Evolutionary conservation across 1,139 yeast species (phyloP), one percentile per base, ranked within the genome.

Genomic region (Scheffersomyces parashehatae): DNA sequence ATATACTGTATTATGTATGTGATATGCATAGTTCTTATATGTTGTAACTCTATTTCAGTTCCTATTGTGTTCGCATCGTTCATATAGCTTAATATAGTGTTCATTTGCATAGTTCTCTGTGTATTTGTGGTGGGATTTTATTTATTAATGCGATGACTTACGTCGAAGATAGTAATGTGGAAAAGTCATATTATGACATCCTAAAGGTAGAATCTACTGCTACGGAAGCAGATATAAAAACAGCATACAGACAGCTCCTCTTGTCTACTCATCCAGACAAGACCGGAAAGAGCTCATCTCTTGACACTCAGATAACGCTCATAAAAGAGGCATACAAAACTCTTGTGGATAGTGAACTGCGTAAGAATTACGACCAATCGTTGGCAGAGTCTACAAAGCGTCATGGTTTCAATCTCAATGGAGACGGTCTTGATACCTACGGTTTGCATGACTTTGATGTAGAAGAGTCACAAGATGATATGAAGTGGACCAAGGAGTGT

Each of bases 181-280:
- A n/a, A 14, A 35, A 9, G 15, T 43, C 52, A 47, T 62, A 75
- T 54, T 86, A 86, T 57, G 81, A 79, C 40, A 59, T 83, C 0
- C 70, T 87, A 9, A 83, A 77, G 0, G 64, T 85, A 2, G 52
- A 56, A 0, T 61, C 67, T 2, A 64, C 65, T 7, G 75, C 82
- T 0, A 44, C 66, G 0, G 50, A 52, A 0, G 36, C 36, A 0
- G 81, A 77, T 12, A 71, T 90, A 24, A 83, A 81, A 52, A 59
- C 60, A 11, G 89, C 93, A 0, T 90, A 89, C 57, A 77, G 75
- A 45, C 65, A 62, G 31, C 76, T 75, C 13, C 70, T 89, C n/a
- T 67, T 90, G 3, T 58, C 62, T 5, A 62, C 78, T 8, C 97
- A 89, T 60, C 97, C 97, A 0, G 97, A 89, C 56, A 89, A 89